Base-by-base conservation (phyloP, 164 flowering plant genomes). In the Nymphaea colorata region DNA sequence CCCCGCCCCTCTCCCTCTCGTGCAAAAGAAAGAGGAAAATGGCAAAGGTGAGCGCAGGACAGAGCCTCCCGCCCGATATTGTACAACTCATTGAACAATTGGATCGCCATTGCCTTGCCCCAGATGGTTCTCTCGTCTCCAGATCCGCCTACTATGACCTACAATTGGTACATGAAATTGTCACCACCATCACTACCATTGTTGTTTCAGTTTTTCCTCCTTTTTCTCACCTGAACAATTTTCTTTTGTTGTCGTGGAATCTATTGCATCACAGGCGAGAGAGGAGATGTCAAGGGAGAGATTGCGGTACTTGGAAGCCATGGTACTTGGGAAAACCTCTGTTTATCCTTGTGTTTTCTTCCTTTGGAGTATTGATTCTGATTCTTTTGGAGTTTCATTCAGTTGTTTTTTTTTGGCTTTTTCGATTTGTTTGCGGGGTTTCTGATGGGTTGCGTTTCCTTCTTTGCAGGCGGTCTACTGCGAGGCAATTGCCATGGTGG, bases 71-170 rank as follows among this genome's bases (percentile, higher is more conserved):
- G 18, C 71, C 91, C 3, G 96, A 91, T 61, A 83, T 88, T 17
- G 65, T 70, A 1, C 87, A 83, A 65, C 75, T 91, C 67, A 78
- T 90, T 66, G 96, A 93, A 70, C 98, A 91, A 76, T 76, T 91
- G 69, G 98, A 93, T 66, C 87, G 98, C 47, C 96, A 93, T 74
- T 93, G 96, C 72, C 82, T 93, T 73, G 94, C 98, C 70, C 95
- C 97, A 41, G 97, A 93, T 79, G 97, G 94, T 44, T 93, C 98
- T 66, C 82, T 84, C 68, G 75, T 87, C 74, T 84, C 93, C 80
- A 93, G 89, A 84, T 85, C 98, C 61, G 78, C 91, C 42, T 83
- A 74, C 81, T 71, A 70, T 78, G 98, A 91, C 79, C 97, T 91
- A 69, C 97, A 89, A 74, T 83, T 80, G 67, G 98, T 91, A 82